A percentile compares a stretch with the other conserved stretches of the same genome.
phyloP scores from a whole-genome alignment of 2,329 filamentous ascomycete genomes.

The Mycogone perniciosa region DNA sequence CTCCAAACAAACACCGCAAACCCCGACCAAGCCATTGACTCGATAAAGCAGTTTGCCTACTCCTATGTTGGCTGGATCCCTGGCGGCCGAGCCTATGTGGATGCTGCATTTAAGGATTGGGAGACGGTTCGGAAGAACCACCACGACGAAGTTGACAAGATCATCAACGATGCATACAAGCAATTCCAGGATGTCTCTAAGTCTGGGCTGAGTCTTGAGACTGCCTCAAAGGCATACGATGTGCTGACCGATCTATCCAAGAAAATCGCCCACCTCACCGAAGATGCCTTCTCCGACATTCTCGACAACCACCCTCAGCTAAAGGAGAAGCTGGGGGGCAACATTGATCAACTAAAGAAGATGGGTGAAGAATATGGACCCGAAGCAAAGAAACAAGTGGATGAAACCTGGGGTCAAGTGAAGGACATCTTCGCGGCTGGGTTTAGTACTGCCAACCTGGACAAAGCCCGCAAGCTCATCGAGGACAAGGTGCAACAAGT shows the following conservation, averaged over 20 bases:
- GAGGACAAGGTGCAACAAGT: constrained; percentile 65
- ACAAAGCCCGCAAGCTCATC: constrained; percentile 55
- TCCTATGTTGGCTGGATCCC: constrained; percentile 68
- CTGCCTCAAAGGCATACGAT: constrained; percentile 54
- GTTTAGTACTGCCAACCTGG: constrained; percentile 44
- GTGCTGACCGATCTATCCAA: constrained; percentile 56
- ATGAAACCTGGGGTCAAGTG: constrained; percentile 63
- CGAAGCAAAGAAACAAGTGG: constrained; percentile 69
- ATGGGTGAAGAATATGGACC: constrained; percentile 65
- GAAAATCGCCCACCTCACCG: constrained; percentile 54
- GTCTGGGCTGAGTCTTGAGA: constrained; percentile 54
- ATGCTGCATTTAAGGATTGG: constrained; percentile 63
- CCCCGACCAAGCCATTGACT: constrained; percentile 59
- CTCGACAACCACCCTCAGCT: constrained; percentile 67
- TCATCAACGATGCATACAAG: constrained; percentile 60
- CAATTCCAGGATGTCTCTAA: constrained; percentile 58
- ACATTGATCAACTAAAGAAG: constrained; percentile 61
- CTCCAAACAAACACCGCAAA: constrained; percentile 57
- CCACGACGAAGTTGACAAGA: constrained; percentile 61
- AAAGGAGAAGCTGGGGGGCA: constrained; percentile 65
- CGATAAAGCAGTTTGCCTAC: constrained; percentile 59
- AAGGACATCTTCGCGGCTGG: constrained; percentile 58
- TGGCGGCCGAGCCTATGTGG: constrained; percentile 61
- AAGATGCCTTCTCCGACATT: constrained; percentile 57
- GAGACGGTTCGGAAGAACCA: constrained; percentile 63